A percentile compares a stretch with the other conserved stretches of the same genome.
phyloP scores from a whole-genome alignment of 2,329 filamentous ascomycete genomes.

The Xylaria sp. region DNA sequence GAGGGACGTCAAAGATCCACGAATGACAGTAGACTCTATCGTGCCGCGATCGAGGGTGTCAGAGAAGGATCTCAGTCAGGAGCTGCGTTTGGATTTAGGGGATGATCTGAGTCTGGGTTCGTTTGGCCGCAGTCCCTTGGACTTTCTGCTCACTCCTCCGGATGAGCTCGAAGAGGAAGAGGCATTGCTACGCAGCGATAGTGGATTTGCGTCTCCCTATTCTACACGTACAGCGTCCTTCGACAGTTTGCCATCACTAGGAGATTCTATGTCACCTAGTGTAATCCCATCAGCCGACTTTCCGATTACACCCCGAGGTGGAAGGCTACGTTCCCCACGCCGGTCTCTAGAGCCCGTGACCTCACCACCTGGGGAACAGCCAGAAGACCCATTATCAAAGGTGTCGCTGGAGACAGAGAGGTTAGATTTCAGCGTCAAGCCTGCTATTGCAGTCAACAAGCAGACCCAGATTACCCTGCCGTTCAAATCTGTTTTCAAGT shows the following conservation, averaged over 20 bases:
- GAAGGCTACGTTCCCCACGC: conserved; percentile 50
- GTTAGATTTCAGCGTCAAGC: conserved; percentile 51
- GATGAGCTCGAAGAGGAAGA: conserved; percentile 61
- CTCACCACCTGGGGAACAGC: conserved; percentile 57
- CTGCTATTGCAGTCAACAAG: conserved; percentile 37
- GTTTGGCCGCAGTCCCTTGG: conserved; percentile 60
- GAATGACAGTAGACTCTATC: conserved; percentile 62
- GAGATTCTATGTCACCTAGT: conserved; percentile 59
- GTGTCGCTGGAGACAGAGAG: conserved; percentile 47
- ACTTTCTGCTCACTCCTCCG: conserved; percentile 64
- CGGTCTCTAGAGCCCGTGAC: conserved; percentile 61
- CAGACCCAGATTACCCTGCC: conserved; percentile 48
- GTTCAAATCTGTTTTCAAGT: conserved; percentile 67
- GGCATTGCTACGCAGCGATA: conserved; percentile 53
- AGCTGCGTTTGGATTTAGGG: conserved; percentile 28
- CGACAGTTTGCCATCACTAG: conserved; percentile 66
- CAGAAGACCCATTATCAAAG: conserved; percentile 56
- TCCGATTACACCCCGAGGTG: conserved; percentile 51
- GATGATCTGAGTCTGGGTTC: conserved; percentile 43
- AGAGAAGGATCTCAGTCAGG: conserved; percentile 62
- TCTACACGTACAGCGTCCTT: conserved; percentile 63
- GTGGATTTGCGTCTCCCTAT: conserved; percentile 56
- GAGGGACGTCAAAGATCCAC: conserved; percentile 33
- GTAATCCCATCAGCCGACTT: conserved; percentile 55
- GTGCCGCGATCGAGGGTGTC: conserved; percentile 59